phyloP scores from a whole-genome alignment of 192 early-diverging fungal species.

The Coemansia sp. region DNA sequence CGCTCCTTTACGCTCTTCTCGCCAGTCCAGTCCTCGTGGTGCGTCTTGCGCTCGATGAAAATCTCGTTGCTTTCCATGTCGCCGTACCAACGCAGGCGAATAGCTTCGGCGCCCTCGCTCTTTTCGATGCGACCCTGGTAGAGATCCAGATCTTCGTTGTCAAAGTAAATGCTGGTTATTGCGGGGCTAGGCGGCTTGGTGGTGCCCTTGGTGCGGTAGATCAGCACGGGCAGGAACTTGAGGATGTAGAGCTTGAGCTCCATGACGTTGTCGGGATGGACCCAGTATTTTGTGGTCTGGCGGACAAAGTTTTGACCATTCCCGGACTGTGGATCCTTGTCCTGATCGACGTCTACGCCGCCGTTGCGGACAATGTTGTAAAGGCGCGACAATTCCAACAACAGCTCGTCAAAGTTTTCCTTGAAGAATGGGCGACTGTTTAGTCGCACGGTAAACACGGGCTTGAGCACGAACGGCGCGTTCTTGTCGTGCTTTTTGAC shows the following conservation, averaged over 20 bases:
- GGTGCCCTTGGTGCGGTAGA: conserved; percentile 79
- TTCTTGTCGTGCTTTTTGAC: conserved; percentile 99
- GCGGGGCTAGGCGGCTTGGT: conserved; percentile 78
- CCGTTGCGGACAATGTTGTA: conserved; percentile 77
- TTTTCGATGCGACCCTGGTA: conserved; percentile 87
- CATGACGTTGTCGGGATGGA: conserved; percentile 92
- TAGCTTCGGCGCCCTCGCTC: conserved; percentile 84
- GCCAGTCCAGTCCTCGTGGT: conserved; percentile 91
- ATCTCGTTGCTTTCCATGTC: conserved; percentile 83
- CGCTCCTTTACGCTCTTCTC: conserved; percentile 89
- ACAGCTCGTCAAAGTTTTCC: conserved; percentile 81
- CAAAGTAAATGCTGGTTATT: conserved; percentile 92
- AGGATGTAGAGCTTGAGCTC: conserved; percentile 92
- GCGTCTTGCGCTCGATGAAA: conserved; percentile 98
- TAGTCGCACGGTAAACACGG: conserved; percentile 78
- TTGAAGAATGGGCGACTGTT: conserved; percentile 84
- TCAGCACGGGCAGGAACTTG: conserved; percentile 86
- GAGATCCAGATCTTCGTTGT: conserved; percentile 86
- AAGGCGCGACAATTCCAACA: conserved; percentile 82
- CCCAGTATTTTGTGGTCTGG: conserved; percentile 93
- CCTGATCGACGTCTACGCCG: conserved; percentile 60
- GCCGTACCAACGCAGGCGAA: conserved; percentile 96
- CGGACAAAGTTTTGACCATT: conserved; percentile 74
- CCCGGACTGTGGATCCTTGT: conserved; percentile 51
- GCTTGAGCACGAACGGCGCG: conserved; percentile 77